Evolutionary conservation across 225 moss, liverwort and hornwort species (phyloP).

Genomic region (Bryoerythrophyllum caledonicum): DNA sequence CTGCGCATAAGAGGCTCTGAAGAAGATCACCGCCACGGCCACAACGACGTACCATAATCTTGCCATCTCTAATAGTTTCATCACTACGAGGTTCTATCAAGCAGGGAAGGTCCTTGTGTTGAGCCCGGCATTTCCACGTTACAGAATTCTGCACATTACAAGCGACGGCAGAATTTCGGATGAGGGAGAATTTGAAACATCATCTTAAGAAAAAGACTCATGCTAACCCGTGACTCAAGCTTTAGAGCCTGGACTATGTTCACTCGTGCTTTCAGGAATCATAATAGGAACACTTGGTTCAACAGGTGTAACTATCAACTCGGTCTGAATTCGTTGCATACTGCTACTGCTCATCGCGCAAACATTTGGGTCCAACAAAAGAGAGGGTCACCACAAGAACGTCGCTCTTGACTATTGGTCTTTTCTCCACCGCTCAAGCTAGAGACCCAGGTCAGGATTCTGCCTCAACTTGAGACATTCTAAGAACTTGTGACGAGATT

Average conservation of each 20-base stretch:
- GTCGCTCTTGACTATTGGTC: too few relatives aligned
- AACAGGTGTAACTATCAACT: background rate
- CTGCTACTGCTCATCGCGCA: too few relatives aligned
- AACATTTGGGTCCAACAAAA: too few relatives aligned
- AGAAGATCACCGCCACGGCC: background rate
- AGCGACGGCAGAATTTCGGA: background rate
- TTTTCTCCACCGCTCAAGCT: background rate
- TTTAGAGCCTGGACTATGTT: background rate
- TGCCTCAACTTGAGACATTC: background rate
- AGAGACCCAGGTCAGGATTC: background rate
- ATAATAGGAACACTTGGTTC: too few relatives aligned
- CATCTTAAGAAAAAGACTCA: background rate
- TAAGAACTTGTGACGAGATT: background rate
- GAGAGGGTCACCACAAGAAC: too few relatives aligned
- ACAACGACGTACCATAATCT: background rate
- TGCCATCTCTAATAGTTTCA: conserved; percentile 18
- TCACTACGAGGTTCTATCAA: background rate
- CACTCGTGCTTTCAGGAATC: background rate
- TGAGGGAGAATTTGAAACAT: background rate
- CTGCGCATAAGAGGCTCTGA: conserved; percentile 24
- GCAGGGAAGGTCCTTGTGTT: background rate
- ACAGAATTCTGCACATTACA: background rate
- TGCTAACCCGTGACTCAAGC: background rate
- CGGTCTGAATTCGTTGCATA: too few relatives aligned
- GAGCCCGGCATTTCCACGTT: background rate